Evolutionary conservation across 2,329 filamentous ascomycete species (phyloP), one percentile per base, ranked within the genome.

Genomic region (Clarireedia paspali): DNA sequence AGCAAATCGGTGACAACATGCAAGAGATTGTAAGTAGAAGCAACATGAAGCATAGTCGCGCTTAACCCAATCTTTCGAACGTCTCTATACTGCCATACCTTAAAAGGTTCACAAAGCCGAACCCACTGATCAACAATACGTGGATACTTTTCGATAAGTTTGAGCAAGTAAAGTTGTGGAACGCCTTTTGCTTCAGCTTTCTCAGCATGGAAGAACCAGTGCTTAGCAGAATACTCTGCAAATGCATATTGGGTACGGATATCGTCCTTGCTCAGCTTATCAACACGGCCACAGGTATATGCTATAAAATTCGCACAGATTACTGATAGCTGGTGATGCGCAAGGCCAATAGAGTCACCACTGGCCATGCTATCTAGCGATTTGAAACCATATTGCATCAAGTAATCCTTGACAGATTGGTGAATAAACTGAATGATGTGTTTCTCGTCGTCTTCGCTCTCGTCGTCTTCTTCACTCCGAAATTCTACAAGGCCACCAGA

Each of bases 371-470:
- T 47, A 12, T 39, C 42, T 0, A 53, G 23, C 15, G 38, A 26
- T 23, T 42, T 27, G 39, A 53, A 27, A n/a, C 56, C 53, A 48
- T 69, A 64, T 55, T 69, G 66, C 2, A 71, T 57, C 12, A 74
- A 59, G 54, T 70, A 74, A 34, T 74, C 70, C 42, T 66, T 60
- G 55, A 73, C 60, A 6, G 65, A 68, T 59, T 69, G 66, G 49
- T 70, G 68, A 49, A 70, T 70, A 52, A 71, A 74, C 57, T 74
- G 73, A 14, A 73, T 68, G 0, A 59, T 67, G n/a, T 53, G 47
- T 36, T 36, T 1, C 2, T 20, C 0, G 20, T 2, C 23, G 15
- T 49, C 24, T 17, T 27, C 20, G 10, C 10, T 7, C 27, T 30
- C 6, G 2, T 30, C 6, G 20, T 20, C 20, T 20, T 20, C 20